Evolutionary conservation across 2,329 filamentous ascomycete species (phyloP), one percentile per base, ranked within the genome.

Genomic region (Fusarium chuoi): DNA sequence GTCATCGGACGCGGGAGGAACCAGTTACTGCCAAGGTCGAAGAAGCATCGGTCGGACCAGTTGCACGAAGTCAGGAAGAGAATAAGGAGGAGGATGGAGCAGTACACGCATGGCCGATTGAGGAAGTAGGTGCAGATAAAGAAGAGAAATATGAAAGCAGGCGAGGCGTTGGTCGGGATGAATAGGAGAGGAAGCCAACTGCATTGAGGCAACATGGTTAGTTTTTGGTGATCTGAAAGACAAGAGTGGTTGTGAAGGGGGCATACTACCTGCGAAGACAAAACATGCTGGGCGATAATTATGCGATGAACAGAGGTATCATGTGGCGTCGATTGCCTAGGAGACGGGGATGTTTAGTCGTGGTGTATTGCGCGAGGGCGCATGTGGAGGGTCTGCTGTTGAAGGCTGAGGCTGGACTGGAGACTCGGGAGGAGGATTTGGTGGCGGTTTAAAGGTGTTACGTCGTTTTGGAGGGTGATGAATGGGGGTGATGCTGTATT

Each of bases 31-130:
- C 87, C 89, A 79, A 98, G 93, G 85, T 98, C 96, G 87, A 98
- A 96, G 85, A 98, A 96, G 81, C 94, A 96, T 61, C 91, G 91
- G 81, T 95, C 93, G 75, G 92, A 93, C 94, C 94, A 96, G 88
- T 95, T 92, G 83, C 94, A 96, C 33, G 93, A 95, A 33, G 95
- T 97, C 75, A 95, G 89, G 86, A 98, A 97, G 77, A 99, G 94
- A 78, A 98, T 95, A 75, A 98, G 89, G 55, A 99, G 94, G 61
- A 99, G 92, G 71, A 98, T 91, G 70, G 95, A 98, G 89, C 96
- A 99, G 88, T 99, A 99, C 78, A 98, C 92, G 86, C 96, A 99
- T 61, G 96, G 96, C 62, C 96, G 92, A 85, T 98, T 97, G 78
- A 99, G 91, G 84, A 97, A 94, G 87, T 98, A 98, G 75, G 95